These are phyloP conservation scores for Penstemon davidsonii DNA, from an alignment of 257 asterid genomes.

Conservation along the genomic window DNA sequence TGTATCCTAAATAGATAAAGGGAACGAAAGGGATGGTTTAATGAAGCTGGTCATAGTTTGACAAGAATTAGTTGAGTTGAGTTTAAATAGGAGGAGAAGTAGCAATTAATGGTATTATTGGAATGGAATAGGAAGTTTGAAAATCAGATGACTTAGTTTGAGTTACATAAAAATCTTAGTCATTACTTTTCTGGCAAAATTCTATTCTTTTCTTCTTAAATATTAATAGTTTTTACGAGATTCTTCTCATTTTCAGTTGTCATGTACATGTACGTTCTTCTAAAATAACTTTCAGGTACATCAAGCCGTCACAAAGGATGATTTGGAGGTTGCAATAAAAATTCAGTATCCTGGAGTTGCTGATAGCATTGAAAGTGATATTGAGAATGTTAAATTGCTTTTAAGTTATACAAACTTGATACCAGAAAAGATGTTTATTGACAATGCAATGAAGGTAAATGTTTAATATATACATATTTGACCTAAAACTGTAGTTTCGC, in stretches of 20 bases:
- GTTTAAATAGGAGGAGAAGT: slow-evolving; percentile 4
- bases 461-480: slow-evolving; percentile 7
- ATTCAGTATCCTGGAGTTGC: slow-evolving; percentile 99
- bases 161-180: neutral
- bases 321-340: slow-evolving; percentile 84
- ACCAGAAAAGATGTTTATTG: slow-evolving; percentile 79
- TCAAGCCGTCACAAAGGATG: slow-evolving; percentile 79
- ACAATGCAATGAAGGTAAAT: slow-evolving; percentile 91
- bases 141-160: neutral
- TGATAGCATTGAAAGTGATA: slow-evolving; percentile 96
- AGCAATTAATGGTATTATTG: slow-evolving; percentile 2
- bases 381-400: slow-evolving; percentile 83
- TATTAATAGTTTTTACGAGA: slow-evolving; percentile 16
- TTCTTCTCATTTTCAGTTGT: slow-evolving; percentile 23
- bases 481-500: slow-evolving; percentile 8
- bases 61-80: neutral
- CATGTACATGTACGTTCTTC: slow-evolving; percentile 19
- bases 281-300: slow-evolving; percentile 63
- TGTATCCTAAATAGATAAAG: neutral
- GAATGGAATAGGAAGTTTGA: slow-evolving; percentile 4
- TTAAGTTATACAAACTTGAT: slow-evolving; percentile 76
- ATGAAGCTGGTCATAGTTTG: neutral
- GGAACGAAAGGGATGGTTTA: slow-evolving; percentile 2
- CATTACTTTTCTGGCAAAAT: neutral
- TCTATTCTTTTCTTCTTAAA: neutral